phyloP scores from a whole-genome alignment of 2,329 filamentous ascomycete genomes.

The Gliomastix tumulicola region DNA sequence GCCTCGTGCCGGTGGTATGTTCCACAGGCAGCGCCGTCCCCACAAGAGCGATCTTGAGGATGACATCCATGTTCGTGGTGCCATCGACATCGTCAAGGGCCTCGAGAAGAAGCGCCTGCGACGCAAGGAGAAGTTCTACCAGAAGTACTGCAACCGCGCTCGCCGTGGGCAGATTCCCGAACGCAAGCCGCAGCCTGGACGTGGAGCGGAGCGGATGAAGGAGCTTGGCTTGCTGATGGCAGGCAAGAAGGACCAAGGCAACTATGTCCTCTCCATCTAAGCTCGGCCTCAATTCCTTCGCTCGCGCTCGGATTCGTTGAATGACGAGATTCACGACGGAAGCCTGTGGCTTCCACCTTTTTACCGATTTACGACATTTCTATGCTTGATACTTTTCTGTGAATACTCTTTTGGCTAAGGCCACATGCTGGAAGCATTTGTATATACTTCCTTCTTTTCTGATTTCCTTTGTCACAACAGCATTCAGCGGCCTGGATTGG shows the following conservation, averaged over 20 bases:
- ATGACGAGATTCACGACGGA: too few relatives aligned
- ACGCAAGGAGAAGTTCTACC: slow-evolving; percentile 85
- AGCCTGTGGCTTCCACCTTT: too few relatives aligned
- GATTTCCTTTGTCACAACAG: too few relatives aligned
- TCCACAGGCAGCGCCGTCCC: slow-evolving; percentile 39
- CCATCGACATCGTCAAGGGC: slow-evolving; percentile 95
- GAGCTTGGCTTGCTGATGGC: slow-evolving; percentile 79
- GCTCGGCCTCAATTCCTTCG: too few relatives aligned
- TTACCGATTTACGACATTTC: too few relatives aligned
- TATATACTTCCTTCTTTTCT: background rate
- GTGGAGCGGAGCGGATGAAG: slow-evolving; percentile 84
- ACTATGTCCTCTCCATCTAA: slow-evolving; percentile 71
- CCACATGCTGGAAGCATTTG: background rate
- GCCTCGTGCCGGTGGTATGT: slow-evolving; percentile 69
- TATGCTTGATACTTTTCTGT: too few relatives aligned
- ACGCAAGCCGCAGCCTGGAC: slow-evolving; percentile 69
- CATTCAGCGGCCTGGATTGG: too few relatives aligned
- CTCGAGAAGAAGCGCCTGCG: slow-evolving; percentile 91
- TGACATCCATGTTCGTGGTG: slow-evolving; percentile 72
- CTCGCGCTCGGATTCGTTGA: too few relatives aligned
- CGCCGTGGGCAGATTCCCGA: slow-evolving; percentile 58
- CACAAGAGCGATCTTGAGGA: slow-evolving; percentile 18
- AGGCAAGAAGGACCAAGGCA: slow-evolving; percentile 66
- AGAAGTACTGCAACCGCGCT: slow-evolving; percentile 81
- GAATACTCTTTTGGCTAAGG: too few relatives aligned